Base-by-base conservation (phyloP, 169 alveolate genomes). In the Eimeria zaria region DNA sequence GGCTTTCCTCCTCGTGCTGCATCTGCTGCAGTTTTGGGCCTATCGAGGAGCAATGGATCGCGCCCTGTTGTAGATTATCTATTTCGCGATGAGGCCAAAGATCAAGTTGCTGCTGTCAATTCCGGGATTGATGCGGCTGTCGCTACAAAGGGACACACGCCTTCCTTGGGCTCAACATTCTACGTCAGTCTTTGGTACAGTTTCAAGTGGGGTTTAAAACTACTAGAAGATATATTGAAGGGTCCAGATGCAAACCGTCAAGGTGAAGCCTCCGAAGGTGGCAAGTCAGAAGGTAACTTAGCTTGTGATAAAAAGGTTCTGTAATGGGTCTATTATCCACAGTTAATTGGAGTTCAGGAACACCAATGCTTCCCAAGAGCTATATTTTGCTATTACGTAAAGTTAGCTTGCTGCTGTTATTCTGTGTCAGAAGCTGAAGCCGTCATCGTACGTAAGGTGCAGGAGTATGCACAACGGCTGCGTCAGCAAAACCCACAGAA, bases 51-150 rank as follows among this genome's bases (percentile, higher is more conserved):
- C 39, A 60, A 44, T 27, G 11, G 36, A n/a, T 11, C 30, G 62
- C 83, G 94, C 46, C 94, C 94, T 27, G 41, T 44, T 39, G 83
- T 64, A 30, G 94, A 87, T 64, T 46, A 41, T 20, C 81, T 87
- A 27, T 64, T 87, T 67, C 83, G 83, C 41, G 94, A 87, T 39
- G 94, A 87, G 67, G 94, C 58, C 48, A 64, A 33, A 22, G 44
- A 62, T 18, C 67, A 87, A 44, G 60, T 24, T 22, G 71, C 51
- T 30, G 53, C 81, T 24, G 74, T 64, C 27, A 18, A 5, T 39
- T 87, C 94, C 33, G 94, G 69, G 6, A 87, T 87, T 44, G 94
- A 87, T 87, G 60, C 41, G 30, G 94, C 94, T 41, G 94, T 87
- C 27, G 94, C 94, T 0, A 83, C 81, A 3, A 87, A 87, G 81